A percentile compares a stretch with the other conserved stretches of the same genome.
Conservation (phyloP, 1,284 basidiomycete genomes). For the Apiotrichum domesticum region DNA sequence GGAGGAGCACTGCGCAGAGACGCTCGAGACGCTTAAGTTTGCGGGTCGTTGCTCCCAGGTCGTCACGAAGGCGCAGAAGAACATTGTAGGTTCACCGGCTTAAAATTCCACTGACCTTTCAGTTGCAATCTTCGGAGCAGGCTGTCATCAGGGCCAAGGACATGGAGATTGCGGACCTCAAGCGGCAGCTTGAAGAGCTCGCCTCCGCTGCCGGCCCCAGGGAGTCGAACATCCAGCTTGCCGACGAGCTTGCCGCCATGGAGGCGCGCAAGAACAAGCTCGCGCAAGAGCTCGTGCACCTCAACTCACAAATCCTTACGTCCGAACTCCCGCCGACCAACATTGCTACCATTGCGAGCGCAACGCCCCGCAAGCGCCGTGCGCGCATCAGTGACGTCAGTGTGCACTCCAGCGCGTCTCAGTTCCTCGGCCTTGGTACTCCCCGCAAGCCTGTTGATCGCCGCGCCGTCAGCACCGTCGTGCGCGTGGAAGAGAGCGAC, state of each 20-base stretch:
- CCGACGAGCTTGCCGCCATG: slow-evolving; percentile 37
- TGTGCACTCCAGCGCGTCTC: slow-evolving; percentile 14
- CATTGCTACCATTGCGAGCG: slow-evolving; percentile 3
- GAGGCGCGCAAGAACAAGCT: slow-evolving; percentile 40
- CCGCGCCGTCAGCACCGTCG: slow-evolving; percentile 40
- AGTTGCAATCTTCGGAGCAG: slow-evolving; percentile 41
- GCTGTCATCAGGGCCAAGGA: slow-evolving; percentile 49
- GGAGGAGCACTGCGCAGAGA: slow-evolving; percentile 51
- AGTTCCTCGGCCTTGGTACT: slow-evolving; percentile 28
- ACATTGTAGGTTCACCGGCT: slow-evolving; percentile 42
- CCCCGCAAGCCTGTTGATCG: slow-evolving; percentile 27
- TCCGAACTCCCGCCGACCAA: slow-evolving; percentile 31
- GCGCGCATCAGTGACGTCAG: slow-evolving; percentile 45
- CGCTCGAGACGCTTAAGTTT: slow-evolving; percentile 55
- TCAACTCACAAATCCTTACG: slow-evolving; percentile 45
- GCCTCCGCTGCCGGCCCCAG: background rate
- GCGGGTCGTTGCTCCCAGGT: slow-evolving; percentile 54
- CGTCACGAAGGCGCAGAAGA: slow-evolving; percentile 53
- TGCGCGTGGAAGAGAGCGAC: slow-evolving; percentile 26
- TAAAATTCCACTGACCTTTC: background rate
- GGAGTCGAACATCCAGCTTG: slow-evolving; percentile 21
- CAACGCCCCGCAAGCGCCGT: slow-evolving; percentile 32
- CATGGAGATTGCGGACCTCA: slow-evolving; percentile 47
- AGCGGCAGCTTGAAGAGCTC: slow-evolving; percentile 35
- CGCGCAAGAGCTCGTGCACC: slow-evolving; percentile 34